Evolutionary conservation across 164 flowering plant genomes (phyloP).

Genomic region (Platanus orientalis): DNA sequence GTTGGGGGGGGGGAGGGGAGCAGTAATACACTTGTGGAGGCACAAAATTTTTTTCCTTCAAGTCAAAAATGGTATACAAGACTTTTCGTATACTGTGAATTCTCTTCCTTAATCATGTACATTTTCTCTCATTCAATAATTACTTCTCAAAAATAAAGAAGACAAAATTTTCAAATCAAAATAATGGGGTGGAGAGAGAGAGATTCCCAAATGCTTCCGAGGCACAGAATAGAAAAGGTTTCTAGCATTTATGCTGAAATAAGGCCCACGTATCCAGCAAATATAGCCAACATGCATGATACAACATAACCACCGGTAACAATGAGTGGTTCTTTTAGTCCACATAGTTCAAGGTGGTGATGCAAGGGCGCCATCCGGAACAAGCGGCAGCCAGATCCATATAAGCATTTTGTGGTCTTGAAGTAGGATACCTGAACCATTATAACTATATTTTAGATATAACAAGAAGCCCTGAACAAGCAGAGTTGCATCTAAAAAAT

Average conservation of each 20-base stretch:
- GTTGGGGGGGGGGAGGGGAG: too few relatives aligned
- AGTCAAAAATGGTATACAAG: too few relatives aligned
- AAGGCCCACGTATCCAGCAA: conserved; percentile 77
- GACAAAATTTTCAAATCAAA: too few relatives aligned
- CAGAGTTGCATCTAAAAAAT: background rate
- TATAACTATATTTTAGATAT: conserved; percentile 6
- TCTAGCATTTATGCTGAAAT: conserved; percentile 47
- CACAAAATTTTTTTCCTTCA: too few relatives aligned
- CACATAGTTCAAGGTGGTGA: conserved; percentile 59
- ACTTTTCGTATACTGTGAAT: too few relatives aligned
- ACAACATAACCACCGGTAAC: conserved; percentile 59
- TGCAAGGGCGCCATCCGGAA: conserved; percentile 73
- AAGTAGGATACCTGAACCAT: conserved; percentile 41
- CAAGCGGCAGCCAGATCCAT: conserved; percentile 48
- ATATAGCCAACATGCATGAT: conserved; percentile 47
- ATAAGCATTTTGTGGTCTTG: conserved; percentile 43
- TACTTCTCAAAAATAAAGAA: too few relatives aligned
- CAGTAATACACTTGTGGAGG: too few relatives aligned
- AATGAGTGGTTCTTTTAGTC: conserved; percentile 61
- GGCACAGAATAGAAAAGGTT: background rate
- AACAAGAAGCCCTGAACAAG: background rate
- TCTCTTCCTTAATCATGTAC: too few relatives aligned
- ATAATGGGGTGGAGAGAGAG: too few relatives aligned
- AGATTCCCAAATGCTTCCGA: too few relatives aligned
- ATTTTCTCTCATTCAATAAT: too few relatives aligned